A percentile compares a stretch with the other conserved stretches of the same genome.
These are phyloP conservation scores for Flaveria robusta DNA, from an alignment of 129 eudicot species.

Conservation along the genomic window DNA sequence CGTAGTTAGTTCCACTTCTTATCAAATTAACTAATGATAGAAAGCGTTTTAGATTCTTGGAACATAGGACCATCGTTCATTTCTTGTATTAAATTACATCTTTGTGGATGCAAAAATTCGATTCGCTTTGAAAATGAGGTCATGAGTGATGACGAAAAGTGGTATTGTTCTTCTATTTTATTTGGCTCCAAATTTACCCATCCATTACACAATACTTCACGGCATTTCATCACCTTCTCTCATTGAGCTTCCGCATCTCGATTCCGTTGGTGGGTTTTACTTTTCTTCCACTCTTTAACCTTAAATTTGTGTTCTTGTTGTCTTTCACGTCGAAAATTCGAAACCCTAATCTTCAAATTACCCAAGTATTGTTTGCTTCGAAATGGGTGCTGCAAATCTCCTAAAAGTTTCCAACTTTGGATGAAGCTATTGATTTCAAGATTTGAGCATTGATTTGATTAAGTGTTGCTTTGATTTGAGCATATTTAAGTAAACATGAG, in stretches of 20 bases:
- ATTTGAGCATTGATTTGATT: background rate
- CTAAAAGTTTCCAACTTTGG: slow-evolving; percentile 12
- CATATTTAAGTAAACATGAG: background rate
- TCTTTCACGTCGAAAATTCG: background rate
- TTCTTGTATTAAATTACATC: background rate
- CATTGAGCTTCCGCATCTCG: slow-evolving; percentile 24
- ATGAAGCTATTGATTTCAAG: background rate
- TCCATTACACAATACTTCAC: background rate
- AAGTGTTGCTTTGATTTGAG: background rate
- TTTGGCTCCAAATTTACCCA: background rate
- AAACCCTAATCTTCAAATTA: slow-evolving; percentile 29
- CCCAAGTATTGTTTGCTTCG: background rate
- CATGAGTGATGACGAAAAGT: slow-evolving; percentile 12
- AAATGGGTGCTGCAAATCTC: slow-evolving; percentile 25
- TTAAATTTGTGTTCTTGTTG: slow-evolving; percentile 21
- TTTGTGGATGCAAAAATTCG: slow-evolving; percentile 26
- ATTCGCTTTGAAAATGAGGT: slow-evolving; percentile 15
- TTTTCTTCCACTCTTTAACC: background rate
- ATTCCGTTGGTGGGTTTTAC: slow-evolving; percentile 5
- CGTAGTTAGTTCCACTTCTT: no score
- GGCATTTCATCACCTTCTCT: slow-evolving; percentile 17
- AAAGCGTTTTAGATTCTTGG: no score
- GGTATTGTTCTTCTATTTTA: background rate
- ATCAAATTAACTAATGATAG: no score
- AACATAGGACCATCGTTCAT: background rate